Base-by-base conservation (phyloP, 805 yeast genomes). In the Saccharomyces paradoxus region DNA sequence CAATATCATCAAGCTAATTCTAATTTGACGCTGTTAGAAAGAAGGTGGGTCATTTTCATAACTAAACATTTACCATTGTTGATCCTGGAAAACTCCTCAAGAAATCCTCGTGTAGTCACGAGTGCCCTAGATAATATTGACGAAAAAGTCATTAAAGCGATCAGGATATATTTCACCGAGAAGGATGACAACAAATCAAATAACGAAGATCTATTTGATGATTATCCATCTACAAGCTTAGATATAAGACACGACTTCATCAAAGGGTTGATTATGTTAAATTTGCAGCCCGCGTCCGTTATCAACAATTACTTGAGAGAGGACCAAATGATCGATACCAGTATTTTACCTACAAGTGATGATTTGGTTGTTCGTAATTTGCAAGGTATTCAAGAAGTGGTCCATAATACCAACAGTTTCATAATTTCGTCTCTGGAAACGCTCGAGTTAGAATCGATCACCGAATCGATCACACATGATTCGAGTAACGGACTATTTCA, bases 181-280 rank as follows among this genome's bases (percentile, higher is more conserved):
- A 67, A 68, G 47, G 68, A 71, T 32, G 72, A 71, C 24, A 50
- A 55, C 31, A 71, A 67, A 26, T 71, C 65, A 31, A 68, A 70
- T 32, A 65, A 73, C 44, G 83, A 79, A 54, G 81, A 79, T 53
- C 71, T 80, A 68, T 80, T 80, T 57, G 73, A 79, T n/a, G 74
- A 80, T 14, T 76, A 75, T 56, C 77, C 82, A 1, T 67, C 79
- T 1, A 72, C 77, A 1, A 73, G 74, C 8, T 64, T 69, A 12
- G 83, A 79, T 60, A 70, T 79, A 3, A 71, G 84, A 46, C 80
- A 77, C 57, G 83, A 78, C 32, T 77, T 80, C 51, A 61, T 80
- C n/a, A 74, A 72, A 56, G 70, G 76, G 27, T 71, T 81, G 55
- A 68, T 77, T 13, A 71, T 74, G 41, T 55, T 78, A 21, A 70